These are phyloP conservation scores for Neocucurbitaria cava DNA, from an alignment of 2,329 filamentous ascomycete genomes.

Conservation along the genomic window DNA sequence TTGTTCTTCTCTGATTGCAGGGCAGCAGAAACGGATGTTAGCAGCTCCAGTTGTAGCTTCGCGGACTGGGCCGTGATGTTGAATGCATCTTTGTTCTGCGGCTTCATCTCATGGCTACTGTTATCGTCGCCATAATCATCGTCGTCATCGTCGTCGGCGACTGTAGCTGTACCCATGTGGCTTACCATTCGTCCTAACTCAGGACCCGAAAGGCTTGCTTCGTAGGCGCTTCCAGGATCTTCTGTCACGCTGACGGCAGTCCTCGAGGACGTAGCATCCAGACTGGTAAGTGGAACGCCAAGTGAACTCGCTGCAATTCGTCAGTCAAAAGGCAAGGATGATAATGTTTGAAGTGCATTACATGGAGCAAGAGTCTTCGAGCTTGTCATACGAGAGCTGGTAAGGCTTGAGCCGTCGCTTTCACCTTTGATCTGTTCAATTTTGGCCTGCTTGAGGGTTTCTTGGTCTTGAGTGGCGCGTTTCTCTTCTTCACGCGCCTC, in stretches of 20 bases:
- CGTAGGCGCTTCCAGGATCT: conserved; percentile 65
- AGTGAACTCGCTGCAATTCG: conserved; percentile 49
- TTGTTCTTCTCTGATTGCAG: conserved; percentile 73
- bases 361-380: conserved; percentile 41
- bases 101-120: conserved; percentile 75
- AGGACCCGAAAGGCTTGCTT: conserved; percentile 63
- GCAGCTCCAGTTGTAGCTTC: conserved; percentile 87
- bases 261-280: conserved; percentile 38
- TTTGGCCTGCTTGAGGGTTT: conserved; percentile 77
- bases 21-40: conserved; percentile 84
- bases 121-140: conserved; percentile 83
- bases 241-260: conserved; percentile 59
- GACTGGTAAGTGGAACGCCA: conserved; percentile 57
- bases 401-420: conserved; percentile 50
- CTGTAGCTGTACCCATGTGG: conserved; percentile 56
- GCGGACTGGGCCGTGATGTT: conserved; percentile 97
- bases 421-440: conserved; percentile 68
- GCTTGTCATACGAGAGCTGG: conserved; percentile 40
- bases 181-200: conserved; percentile 59
- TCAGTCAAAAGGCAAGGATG: conserved; percentile 2
- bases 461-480: conserved; percentile 75
- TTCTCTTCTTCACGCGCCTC: conserved; percentile 90
- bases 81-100: conserved; percentile 88
- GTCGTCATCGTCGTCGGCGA: conserved; percentile 66
- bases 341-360: conserved; percentile 9